These are phyloP conservation scores for Trebouxia gelatinosa DNA, from an alignment of 163 green algal species.

Conservation along the genomic window DNA sequence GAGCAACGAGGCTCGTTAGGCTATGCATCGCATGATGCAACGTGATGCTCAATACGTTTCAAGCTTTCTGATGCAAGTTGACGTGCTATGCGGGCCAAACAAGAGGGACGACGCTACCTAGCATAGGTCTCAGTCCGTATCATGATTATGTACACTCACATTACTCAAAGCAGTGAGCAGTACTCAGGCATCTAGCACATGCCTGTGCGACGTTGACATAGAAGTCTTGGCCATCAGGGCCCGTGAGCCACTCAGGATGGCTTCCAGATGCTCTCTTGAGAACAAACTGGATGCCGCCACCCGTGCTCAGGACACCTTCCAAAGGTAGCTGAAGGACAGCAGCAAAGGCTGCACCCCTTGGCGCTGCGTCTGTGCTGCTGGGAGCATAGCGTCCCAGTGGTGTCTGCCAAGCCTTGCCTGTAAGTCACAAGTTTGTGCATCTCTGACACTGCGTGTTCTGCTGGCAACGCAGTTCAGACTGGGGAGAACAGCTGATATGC, in stretches of 20 bases:
- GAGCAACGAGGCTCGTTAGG: no score
- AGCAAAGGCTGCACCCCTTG: slow-evolving; percentile 2
- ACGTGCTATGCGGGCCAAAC: not conserved
- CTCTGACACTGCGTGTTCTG: no score
- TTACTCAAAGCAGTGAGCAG: not conserved
- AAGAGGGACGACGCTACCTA: no score
- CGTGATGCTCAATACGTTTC: not conserved
- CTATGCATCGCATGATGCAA: no score
- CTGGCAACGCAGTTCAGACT: no score
- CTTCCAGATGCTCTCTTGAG: slow-evolving; percentile 16
- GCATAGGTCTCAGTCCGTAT: not conserved
- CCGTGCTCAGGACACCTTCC: slow-evolving; percentile 19
- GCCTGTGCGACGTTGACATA: slow-evolving; percentile 29
- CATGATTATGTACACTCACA: not conserved
- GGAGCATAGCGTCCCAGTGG: slow-evolving; percentile 26
- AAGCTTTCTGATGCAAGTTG: not conserved
- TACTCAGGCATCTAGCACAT: no score
- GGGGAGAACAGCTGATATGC: no score
- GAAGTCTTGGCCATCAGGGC: slow-evolving; percentile 18
- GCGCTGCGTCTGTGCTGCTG: not conserved
- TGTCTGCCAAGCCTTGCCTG: slow-evolving; percentile 40
- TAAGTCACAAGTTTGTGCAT: no score
- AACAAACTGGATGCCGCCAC: slow-evolving; percentile 23
- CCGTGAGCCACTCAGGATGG: slow-evolving; percentile 10
- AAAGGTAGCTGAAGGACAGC: slow-evolving; percentile 38